Evolutionary conservation across 139 green algal genomes (phyloP).

Genomic region (Haematococcus lacustris): DNA sequence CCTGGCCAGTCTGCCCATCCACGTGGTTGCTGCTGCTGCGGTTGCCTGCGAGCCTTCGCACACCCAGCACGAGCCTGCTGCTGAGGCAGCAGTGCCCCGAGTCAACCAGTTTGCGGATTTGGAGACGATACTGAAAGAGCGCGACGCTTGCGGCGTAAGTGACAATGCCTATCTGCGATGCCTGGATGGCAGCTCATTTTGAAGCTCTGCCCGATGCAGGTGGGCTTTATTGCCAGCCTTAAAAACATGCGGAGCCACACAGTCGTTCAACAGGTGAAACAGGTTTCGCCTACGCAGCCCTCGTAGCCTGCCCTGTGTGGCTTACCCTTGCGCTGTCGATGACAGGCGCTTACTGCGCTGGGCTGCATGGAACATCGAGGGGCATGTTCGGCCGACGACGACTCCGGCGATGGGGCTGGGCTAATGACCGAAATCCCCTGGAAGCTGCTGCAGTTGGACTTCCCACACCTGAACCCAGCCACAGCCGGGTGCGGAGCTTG

Average conservation of each 20-base stretch:
- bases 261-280: slow-evolving; percentile 76
- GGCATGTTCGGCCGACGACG: slow-evolving; percentile 91
- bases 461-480: slow-evolving; percentile 52
- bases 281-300: too few species aligned
- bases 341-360: slow-evolving; percentile 83
- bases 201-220: slow-evolving; percentile 50
- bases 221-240: slow-evolving; percentile 94
- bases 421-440: slow-evolving; percentile 98
- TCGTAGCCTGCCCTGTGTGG: too few species aligned
- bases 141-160: slow-evolving; percentile 90
- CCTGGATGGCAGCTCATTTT: neutral
- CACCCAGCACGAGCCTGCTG: too few species aligned
- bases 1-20: too few species aligned
- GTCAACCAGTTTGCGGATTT: slow-evolving; percentile 41
- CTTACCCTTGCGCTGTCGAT: too few species aligned
- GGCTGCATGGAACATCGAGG: slow-evolving; percentile 99
- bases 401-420: slow-evolving; percentile 94
- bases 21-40: too few species aligned
- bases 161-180: neutral
- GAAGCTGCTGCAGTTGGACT: slow-evolving; percentile 79
- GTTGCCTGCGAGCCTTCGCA: too few species aligned
- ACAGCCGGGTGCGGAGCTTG: slow-evolving; percentile 50
- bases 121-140: slow-evolving; percentile 87
- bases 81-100: too few species aligned
- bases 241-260: slow-evolving; percentile 82